Evolutionary conservation across 1,139 yeast genomes (phyloP), one percentile per base, ranked within the genome.

Genomic region (Nematodospora anomalae): DNA sequence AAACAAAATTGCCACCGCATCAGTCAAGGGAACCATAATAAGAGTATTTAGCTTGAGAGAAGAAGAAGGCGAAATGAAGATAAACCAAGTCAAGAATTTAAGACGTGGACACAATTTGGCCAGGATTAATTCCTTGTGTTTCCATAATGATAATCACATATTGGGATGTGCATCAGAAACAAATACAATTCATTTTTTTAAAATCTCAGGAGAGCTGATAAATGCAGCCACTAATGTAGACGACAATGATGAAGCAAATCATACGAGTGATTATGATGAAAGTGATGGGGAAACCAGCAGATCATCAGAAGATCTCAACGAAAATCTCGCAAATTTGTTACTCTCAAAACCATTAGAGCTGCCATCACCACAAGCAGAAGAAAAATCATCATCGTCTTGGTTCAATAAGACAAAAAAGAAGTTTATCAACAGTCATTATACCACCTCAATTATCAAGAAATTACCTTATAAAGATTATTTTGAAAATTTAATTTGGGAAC

Each of bases 21-120:
- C 88, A 0, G 64, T 69, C 2, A 82, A 80, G 46, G 94, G 94
- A 0, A 84, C 94, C 0, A 81, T 84, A 4, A 67, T 84, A 1
- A 60, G 92, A 31, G 79, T 83, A 1, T 62, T 63, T 42, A 54
- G 52, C 32, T 48, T 52, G 30, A 36, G 33, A 12, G 43, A 41
- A 4, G 41, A 41, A 5, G 32, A 40, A 6, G 50, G 43, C 2
- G 52, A 44, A 8, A 31, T 51, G 13, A 41, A 43, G 30, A 49
- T 69, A 9, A 46, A 51, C 7, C 62, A 63, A 37, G 58, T 76
- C 2, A 66, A 67, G 18, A 84, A 80, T 50, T 76, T 82, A 44
- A 68, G 92, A 47, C 65, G 94, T 37, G 94, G 94, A 0, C 80
- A 83, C 36, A 76, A 83, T 44, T 64, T 74, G 7, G 78, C 85